phyloP scores from a whole-genome alignment of 202 grass and related monocot species.

The Miscanthus sacchariflorus region DNA sequence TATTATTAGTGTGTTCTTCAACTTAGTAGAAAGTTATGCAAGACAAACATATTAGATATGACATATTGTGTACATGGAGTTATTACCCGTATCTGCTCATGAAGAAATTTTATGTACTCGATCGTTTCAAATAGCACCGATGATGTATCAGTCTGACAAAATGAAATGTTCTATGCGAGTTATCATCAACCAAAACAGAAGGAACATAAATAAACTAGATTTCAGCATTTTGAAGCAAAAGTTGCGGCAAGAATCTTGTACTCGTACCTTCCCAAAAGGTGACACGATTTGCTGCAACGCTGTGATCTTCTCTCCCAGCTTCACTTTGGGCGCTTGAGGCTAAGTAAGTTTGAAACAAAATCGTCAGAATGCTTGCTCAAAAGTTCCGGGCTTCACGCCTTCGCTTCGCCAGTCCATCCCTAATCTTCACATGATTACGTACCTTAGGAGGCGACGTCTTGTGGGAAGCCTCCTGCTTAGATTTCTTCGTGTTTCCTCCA shows the following conservation, averaged over 20 bases:
- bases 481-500: conserved; percentile 54
- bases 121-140: conserved; percentile 81
- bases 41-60: not conserved
- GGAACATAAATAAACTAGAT: not conserved
- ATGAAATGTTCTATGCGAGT: not conserved
- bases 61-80: not conserved
- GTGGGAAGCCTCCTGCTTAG: conserved; percentile 47
- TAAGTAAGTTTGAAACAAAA: conserved; percentile 36
- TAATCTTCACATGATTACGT: not conserved
- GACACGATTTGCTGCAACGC: conserved; percentile 78
- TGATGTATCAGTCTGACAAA: conserved; percentile 75
- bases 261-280: conserved; percentile 79
- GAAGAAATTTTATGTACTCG: conserved; percentile 73
- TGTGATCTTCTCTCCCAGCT: conserved; percentile 70
- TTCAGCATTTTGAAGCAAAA: conserved; percentile 11
- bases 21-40: not conserved
- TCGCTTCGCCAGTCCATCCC: not conserved
- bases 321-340: conserved; percentile 62
- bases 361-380: conserved; percentile 8
- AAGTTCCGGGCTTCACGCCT: not conserved
- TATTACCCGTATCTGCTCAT: conserved; percentile 76
- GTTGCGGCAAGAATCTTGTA: not conserved
- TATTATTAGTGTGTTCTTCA: not conserved
- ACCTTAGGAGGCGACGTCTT: conserved; percentile 55
- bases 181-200: conserved; percentile 21